Base-by-base conservation (phyloP, 768 basidiomycete genomes). In the Hygrocybe coccinea region DNA sequence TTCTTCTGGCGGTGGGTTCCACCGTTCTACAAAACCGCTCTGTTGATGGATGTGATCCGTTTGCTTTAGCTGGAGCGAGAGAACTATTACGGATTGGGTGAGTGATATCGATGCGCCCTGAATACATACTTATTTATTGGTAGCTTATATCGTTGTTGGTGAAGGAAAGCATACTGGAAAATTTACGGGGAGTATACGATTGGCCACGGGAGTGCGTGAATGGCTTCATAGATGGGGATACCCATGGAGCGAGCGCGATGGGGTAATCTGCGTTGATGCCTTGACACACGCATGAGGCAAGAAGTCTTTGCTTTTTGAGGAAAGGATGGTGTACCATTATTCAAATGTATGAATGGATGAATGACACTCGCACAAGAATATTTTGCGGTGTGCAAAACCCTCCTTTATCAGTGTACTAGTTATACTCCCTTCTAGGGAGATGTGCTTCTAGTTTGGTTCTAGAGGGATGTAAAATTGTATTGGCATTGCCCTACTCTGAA, bases 151-250 rank as follows among this genome's bases (percentile, higher is more conserved):
- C 17, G 79, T 99, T 43, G 91, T 98, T 5, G 95, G 97, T 17
- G 93, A 97, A 72, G 91, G 95, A 70, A 95, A 94, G 70, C 95
- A 97, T 68, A 92, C 91, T 0, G 95, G 90, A 2, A 87, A 85
- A n/a, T 91, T 95, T 24, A 84, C 91, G 2, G 91, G 91, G 7
- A 85, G 90, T 51, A 80, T 83, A 21, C 85, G 95, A 10, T 78
- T 97, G 5, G 89, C 90, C 11, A 82, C 89, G 1, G 91, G 89
- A 9, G 86, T 97, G 41, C 86, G 90, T 57, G 90, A 93, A 64
- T 95, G 88, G 87, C 71, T 97, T 45, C 89, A 93, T 62, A 83
- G 88, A 54, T 97, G 92, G 91, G 90, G 91, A 55, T 97, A 95
- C 74, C 90, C 95, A 15, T 97, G 94, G 95, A 88, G 80, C 69